A percentile compares a stretch with the other conserved stretches of the same genome.
phyloP scores from a whole-genome alignment of 1,284 basidiomycete species.

The Austroboletus niveus region DNA sequence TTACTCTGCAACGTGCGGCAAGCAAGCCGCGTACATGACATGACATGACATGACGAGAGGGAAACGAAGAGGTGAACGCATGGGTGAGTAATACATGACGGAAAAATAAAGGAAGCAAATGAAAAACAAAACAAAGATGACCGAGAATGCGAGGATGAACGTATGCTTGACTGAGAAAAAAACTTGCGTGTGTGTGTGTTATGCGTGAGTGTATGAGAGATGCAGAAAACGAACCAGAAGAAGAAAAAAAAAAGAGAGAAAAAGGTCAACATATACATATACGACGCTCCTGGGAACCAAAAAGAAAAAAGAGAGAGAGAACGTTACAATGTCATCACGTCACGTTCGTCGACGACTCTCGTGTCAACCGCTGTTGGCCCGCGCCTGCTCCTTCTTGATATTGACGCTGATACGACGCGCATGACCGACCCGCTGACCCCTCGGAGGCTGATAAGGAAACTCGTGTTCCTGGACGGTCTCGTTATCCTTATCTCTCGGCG shows the following conservation, averaged over 20 bases:
- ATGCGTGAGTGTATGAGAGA: neutral
- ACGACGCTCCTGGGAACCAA: neutral
- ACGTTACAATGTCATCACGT: no score
- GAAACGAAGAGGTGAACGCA: neutral
- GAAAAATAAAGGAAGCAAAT: neutral
- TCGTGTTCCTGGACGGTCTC: conserved; percentile 9
- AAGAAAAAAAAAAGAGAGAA: neutral
- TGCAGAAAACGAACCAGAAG: neutral
- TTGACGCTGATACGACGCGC: conserved; percentile 35
- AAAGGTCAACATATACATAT: conserved; percentile 4
- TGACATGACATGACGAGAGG: neutral
- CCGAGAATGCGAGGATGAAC: neutral
- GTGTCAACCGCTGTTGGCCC: conserved; percentile 12
- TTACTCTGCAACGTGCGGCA: no score
- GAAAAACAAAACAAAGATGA: neutral
- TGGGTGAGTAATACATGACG: neutral
- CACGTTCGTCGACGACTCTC: no score
- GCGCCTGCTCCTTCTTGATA: conserved; percentile 25
- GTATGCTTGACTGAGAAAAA: neutral
- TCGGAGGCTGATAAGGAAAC: conserved; percentile 31
- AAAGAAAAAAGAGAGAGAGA: neutral
- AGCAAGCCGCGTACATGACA: no score
- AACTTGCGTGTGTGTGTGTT: no score
- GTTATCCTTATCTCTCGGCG: neutral
- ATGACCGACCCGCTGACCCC: conserved; percentile 30